Evolutionary conservation across 352 stramenopile genomes (phyloP).

Genomic region (Globisporangium emineosum): DNA sequence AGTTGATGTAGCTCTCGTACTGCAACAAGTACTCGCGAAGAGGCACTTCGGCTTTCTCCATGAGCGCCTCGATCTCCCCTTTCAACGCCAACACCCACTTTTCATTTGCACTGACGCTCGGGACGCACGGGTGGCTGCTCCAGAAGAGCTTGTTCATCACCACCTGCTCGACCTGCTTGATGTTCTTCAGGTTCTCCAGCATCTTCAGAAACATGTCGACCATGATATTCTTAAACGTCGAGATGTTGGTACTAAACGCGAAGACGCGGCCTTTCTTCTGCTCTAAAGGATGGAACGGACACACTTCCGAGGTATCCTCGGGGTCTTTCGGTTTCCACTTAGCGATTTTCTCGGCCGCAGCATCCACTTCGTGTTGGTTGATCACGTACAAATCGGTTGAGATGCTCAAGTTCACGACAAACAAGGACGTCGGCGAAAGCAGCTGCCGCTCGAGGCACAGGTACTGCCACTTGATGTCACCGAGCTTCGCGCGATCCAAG

Average conservation of each 20-base stretch:
- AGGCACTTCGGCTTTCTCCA: constrained; percentile 57
- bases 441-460: constrained; percentile 71
- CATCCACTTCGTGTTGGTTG: constrained; percentile 74
- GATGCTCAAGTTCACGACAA: constrained; percentile 68
- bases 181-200: constrained; percentile 77
- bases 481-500: constrained; percentile 53
- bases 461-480: constrained; percentile 78
- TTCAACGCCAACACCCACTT: constrained; percentile 72
- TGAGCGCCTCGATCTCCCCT: constrained; percentile 47
- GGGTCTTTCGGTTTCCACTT: constrained; percentile 67
- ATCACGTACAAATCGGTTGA: constrained; percentile 71
- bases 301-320: constrained; percentile 62
- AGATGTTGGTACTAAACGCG: constrained; percentile 63
- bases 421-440: constrained; percentile 55
- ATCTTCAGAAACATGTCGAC: constrained; percentile 78
- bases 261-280: constrained; percentile 52
- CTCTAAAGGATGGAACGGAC: constrained; percentile 44
- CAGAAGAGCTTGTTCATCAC: constrained; percentile 96
- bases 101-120: constrained; percentile 81
- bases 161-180: constrained; percentile 87
- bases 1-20: constrained; percentile 83
- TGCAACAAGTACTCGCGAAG: constrained; percentile 76
- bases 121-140: constrained; percentile 89
- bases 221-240: constrained; percentile 52
- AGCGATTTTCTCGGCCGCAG: constrained; percentile 37